Base-by-base conservation (phyloP, 2,329 filamentous ascomycete genomes). In the Colletotrichum sp. region DNA sequence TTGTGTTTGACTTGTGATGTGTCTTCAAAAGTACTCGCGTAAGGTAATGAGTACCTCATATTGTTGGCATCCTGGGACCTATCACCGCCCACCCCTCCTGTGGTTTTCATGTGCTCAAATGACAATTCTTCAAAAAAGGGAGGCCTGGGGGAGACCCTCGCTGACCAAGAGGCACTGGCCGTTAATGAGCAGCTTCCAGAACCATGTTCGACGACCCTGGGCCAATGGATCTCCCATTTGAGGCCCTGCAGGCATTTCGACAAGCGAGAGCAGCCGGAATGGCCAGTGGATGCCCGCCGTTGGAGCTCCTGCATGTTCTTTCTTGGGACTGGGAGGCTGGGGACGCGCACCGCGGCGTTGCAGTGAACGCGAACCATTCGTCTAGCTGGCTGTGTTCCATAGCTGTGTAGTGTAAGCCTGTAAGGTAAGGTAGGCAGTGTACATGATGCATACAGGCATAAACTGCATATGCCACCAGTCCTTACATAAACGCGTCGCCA, bases 131-230 rank as follows among this genome's bases (percentile, higher is more conserved):
- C 61, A 26, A 39, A 24, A 24, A 59, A 30, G 21, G 55, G 21
- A 26, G 55, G 28, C 52, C 43, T 52, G 43, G 24, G 18, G 21
- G 32, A 30, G 65, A 32, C n/a, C 18, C 12, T 52, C 18, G 34
- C 24, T 39, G 34, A 52, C 28, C 39, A 55, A 71, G 24, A 68
- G 34, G 64, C 69, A 72, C 61, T 63, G 43, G 64, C 63, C 39
- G 63, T 72, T 64, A 39, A 65, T 65, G 70, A 73, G 70, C 70
- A 73, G 67, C 71, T 75, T 60, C 64, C 64, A 68, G 64, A 69
- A 75, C 63, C 73, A 73, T 65, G 57, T n/a, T 34, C 59, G 34
- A 59, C 48, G 34, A 68, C 43, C 57, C 64, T 52, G 64, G 70
- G 55, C 70, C 64, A 75, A 75, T 75, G 70, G 57, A 68, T 67